phyloP scores from a whole-genome alignment of 2,329 filamentous ascomycete species.

The Sporothrix pallida region DNA sequence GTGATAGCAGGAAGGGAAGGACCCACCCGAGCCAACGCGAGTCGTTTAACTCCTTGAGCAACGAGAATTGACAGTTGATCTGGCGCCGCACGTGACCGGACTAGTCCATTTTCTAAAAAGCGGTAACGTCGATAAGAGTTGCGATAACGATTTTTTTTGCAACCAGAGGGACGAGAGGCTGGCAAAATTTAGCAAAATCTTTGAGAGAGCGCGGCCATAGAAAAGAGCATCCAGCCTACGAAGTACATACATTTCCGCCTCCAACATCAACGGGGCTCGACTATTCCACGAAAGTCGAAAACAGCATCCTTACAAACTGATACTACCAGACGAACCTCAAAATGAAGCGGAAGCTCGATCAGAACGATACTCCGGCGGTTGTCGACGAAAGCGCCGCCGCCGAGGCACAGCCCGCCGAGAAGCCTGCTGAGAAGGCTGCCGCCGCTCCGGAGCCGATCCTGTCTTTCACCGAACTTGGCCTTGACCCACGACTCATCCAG shows the following conservation, averaged over 20 bases:
- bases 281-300: background rate
- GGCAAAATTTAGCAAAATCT: constrained; percentile 33
- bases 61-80: background rate
- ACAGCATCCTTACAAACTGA: background rate
- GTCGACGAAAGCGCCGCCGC: constrained; percentile 36
- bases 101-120: constrained; percentile 11
- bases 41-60: background rate
- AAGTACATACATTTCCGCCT: background rate
- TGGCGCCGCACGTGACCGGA: constrained; percentile 16
- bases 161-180: constrained; percentile 16
- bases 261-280: background rate
- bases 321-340: constrained; percentile 14
- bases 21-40: constrained; percentile 25
- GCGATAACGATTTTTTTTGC: constrained; percentile 33
- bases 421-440: constrained; percentile 25
- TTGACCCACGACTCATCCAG: constrained; percentile 86
- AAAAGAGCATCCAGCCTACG: background rate
- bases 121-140: constrained; percentile 31
- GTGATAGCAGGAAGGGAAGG: background rate
- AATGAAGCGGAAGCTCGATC: constrained; percentile 68
- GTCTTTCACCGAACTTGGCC: constrained; percentile 74
- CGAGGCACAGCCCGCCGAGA: background rate
- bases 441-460: constrained; percentile 47
- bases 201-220: constrained; percentile 11
- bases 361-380: constrained; percentile 43